A percentile compares a stretch with the other conserved stretches of the same genome.
These are phyloP conservation scores for Oropetium thomaeum DNA, from an alignment of 176 grass and related monocot genomes.

Conservation along the genomic window DNA sequence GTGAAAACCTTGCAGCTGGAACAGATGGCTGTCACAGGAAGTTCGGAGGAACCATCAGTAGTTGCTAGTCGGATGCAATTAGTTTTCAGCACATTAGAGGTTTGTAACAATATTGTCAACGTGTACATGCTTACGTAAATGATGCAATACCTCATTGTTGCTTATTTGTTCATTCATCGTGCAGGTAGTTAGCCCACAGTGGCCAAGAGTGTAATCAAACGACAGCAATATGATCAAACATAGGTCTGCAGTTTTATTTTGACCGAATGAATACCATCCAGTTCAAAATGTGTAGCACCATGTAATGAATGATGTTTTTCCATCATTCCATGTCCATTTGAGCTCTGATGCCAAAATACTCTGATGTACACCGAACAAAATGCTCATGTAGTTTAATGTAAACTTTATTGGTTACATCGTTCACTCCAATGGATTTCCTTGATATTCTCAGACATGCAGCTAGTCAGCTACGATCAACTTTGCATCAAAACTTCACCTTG, in stretches of 20 bases:
- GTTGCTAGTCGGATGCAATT: slow-evolving; percentile 92
- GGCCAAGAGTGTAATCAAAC: slow-evolving; percentile 71
- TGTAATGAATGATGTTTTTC: background rate
- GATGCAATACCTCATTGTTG: background rate
- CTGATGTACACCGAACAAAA: slow-evolving; percentile 4
- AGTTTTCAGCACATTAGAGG: slow-evolving; percentile 97
- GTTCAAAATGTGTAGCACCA: background rate
- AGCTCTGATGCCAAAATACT: background rate
- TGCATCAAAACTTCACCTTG: background rate
- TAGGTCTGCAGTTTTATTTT: slow-evolving; percentile 12
- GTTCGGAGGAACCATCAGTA: slow-evolving; percentile 74
- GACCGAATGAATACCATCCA: background rate
- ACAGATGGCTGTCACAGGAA: slow-evolving; percentile 85
- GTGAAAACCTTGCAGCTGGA: slow-evolving; percentile 94
- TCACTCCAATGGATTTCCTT: background rate
- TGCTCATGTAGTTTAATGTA: background rate
- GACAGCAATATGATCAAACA: background rate
- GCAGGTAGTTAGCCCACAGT: slow-evolving; percentile 96
- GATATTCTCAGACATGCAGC: background rate
- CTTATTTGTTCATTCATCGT: slow-evolving; percentile 21
- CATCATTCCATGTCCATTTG: background rate
- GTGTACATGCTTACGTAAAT: background rate
- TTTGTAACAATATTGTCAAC: slow-evolving; percentile 25
- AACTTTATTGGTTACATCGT: background rate
- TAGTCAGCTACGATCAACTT: background rate